Base-by-base conservation (phyloP, 495 filamentous ascomycete genomes). In the Xylaria acuta region DNA sequence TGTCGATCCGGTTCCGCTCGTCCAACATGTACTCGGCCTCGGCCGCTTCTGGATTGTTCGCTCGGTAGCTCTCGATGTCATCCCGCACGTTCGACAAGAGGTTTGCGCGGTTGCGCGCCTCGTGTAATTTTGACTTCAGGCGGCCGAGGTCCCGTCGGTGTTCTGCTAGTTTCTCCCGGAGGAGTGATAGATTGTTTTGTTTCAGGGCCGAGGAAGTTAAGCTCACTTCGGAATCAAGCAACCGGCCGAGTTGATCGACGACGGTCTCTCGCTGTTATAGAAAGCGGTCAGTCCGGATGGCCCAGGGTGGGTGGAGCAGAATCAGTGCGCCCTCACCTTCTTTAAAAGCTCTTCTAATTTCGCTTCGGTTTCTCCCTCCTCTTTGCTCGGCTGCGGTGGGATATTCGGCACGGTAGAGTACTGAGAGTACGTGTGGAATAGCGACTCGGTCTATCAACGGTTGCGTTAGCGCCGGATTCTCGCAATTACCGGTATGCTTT, bases 21-120 rank as follows among this genome's bases (percentile, higher is more conserved):
- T 93, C 93, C 25, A 98, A 88, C 94, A 99, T 97, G 84, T 97
- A 98, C 53, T 98, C 95, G 25, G 93, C 93, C 82, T 98, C 96
- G 47, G 90, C 92, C 7, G 86, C 88, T 67, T 88, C 92, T 9
- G 93, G 93, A 81, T 97, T 95, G 34, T 87, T 89, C 30, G 91
- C 88, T 41, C 91, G 92, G 86, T 97, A 98, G 49, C 92, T 90
- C 76, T 92, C 88, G 79, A 98, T 98, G 80, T 99, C 96, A 72
- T 93, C 91, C 74, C 94, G 92, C 45, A 99, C 94, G 79, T 90
- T 93, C 11, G 90, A 91, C 58, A 98, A 91, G n/a, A 99, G 90
- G 81, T 98, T 97, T 25, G 92, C 90, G 73, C 94, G 93, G 80
- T 94, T 89, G 75, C 96, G 92, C 69, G 92, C 88, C 72, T 93